These are phyloP conservation scores for Nicotiana undulata DNA, from an alignment of 257 asterid genomes.

Conservation along the genomic window DNA sequence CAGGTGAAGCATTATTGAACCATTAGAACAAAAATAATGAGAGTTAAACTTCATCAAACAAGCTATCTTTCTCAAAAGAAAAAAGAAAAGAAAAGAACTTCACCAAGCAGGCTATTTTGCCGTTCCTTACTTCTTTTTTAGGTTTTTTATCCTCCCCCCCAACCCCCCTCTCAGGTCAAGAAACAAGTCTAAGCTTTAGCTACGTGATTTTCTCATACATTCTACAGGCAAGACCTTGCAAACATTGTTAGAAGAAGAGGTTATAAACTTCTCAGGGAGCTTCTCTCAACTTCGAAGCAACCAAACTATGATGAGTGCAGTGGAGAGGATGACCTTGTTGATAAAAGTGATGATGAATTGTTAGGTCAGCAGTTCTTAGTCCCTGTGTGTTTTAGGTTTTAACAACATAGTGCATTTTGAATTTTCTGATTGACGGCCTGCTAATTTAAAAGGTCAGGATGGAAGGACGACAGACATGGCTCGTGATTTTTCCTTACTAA, in stretches of 20 bases:
- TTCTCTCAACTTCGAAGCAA: slow-evolving; percentile 36
- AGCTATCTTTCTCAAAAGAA: no score
- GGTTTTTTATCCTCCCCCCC: no score
- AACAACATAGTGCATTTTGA: neutral
- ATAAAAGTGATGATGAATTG: slow-evolving; percentile 25
- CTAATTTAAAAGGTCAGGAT: slow-evolving; percentile 54
- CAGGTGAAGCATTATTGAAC: neutral
- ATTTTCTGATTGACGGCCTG: slow-evolving; percentile 17
- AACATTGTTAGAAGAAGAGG: slow-evolving; percentile 91
- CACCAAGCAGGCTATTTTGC: no score
- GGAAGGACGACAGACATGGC: slow-evolving; percentile 27
- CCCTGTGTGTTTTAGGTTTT: slow-evolving; percentile 4
- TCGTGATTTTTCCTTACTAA: slow-evolving; percentile 17
- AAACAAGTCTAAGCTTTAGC: neutral
- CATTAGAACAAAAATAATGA: no score
- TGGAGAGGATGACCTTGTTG: slow-evolving; percentile 28
- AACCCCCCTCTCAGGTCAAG: neutral
- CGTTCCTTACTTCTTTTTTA: no score
- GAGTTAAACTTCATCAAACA: no score
- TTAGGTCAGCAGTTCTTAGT: slow-evolving; percentile 14
- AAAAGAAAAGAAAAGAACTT: no score
- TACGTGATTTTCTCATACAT: neutral
- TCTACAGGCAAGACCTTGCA: slow-evolving; percentile 69
- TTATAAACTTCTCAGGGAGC: slow-evolving; percentile 55
- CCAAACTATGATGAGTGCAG: neutral